phyloP scores from a whole-genome alignment of 108 stramenopile species.

The Cyclostephanos invisitatus region DNA sequence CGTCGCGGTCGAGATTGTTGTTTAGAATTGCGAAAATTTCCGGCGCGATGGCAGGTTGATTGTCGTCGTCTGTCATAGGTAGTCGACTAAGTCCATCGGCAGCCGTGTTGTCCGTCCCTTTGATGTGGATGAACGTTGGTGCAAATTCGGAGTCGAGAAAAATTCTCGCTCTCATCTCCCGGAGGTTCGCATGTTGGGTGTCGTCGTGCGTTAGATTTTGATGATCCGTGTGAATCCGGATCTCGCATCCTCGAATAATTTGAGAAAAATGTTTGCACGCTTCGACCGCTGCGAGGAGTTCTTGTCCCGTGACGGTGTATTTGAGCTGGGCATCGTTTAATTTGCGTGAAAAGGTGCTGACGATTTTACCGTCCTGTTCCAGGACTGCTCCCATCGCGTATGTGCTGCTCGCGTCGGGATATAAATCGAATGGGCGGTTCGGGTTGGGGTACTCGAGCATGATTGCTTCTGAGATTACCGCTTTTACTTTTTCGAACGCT shows the following conservation, averaged over 20 bases:
- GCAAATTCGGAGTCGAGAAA: conserved; percentile 6
- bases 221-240: conserved; percentile 12
- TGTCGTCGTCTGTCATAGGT: conserved; percentile 5
- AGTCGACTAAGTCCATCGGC: conserved; percentile 13
- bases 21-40: too few species aligned
- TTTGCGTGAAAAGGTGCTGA: conserved; percentile 31
- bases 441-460: too few species aligned
- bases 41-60: too few species aligned
- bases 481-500: too few species aligned
- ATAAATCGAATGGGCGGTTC: too few species aligned
- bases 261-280: conserved; percentile 15
- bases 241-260: conserved; percentile 18
- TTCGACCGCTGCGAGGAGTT: conserved; percentile 41
- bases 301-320: conserved; percentile 49
- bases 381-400: conserved; percentile 50
- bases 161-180: too few species aligned
- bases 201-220: conserved; percentile 1
- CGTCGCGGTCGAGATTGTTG: too few species aligned
- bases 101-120: conserved; percentile 17
- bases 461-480: too few species aligned
- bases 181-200: too few species aligned
- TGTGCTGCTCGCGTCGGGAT: conserved; percentile 37
- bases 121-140: conserved; percentile 1
- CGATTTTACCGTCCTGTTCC: too few species aligned
- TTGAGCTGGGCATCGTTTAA: conserved; percentile 41